Conservation (phyloP, 495 filamentous ascomycete genomes). For the Trichoderma orchidacearum region DNA sequence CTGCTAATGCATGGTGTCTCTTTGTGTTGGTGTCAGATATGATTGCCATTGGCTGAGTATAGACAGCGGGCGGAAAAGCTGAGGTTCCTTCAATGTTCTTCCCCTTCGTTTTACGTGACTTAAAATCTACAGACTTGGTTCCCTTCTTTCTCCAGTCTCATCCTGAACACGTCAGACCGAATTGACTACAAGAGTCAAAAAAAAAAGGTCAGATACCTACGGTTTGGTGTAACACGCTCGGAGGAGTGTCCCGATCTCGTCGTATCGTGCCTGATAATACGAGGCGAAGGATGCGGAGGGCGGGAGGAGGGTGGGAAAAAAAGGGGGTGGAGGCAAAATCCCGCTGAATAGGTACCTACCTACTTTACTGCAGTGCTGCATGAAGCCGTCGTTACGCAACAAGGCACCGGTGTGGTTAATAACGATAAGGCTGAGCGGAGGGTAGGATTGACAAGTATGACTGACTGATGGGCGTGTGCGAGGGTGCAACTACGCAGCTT, state of each 20-base stretch:
- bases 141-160: background rate
- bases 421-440: background rate
- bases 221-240: background rate
- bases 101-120: background rate
- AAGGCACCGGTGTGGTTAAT: too few species aligned
- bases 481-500: too few species aligned
- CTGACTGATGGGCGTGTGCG: background rate
- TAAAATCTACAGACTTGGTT: background rate
- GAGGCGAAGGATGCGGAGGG: background rate
- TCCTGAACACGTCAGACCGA: background rate
- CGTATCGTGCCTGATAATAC: background rate
- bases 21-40: background rate
- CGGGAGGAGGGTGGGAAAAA: background rate
- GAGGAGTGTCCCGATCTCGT: background rate
- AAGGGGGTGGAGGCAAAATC: too few species aligned
- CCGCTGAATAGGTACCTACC: too few species aligned
- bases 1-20: background rate
- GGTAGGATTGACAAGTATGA: background rate
- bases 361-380: background rate
- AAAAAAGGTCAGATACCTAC: background rate
- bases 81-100: background rate
- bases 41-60: background rate
- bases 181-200: background rate
- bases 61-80: background rate
- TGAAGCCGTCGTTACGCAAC: background rate